Conservation (phyloP, 805 yeast genomes). For the Huiozyma sinensis region DNA sequence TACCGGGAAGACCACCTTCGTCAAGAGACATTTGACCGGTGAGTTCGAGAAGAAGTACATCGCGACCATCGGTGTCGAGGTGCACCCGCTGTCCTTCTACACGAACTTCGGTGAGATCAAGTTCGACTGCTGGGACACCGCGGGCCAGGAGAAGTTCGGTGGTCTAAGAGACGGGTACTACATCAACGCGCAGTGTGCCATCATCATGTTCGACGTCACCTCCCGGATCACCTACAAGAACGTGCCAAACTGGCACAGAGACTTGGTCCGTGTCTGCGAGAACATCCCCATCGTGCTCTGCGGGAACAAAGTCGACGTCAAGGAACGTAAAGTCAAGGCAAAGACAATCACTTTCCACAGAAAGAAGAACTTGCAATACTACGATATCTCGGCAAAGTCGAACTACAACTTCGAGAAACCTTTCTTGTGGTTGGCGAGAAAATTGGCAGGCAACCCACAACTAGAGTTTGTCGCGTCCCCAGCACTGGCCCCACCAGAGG, state of each 20-base stretch:
- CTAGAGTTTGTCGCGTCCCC: slow-evolving; percentile 98
- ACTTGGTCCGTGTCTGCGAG: slow-evolving; percentile 98
- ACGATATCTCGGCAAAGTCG: slow-evolving; percentile 98
- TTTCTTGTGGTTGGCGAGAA: slow-evolving; percentile 99
- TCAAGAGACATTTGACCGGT: slow-evolving; percentile 98
- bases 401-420: slow-evolving; percentile 99
- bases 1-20: slow-evolving; percentile 99
- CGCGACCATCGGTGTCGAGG: slow-evolving; percentile 99
- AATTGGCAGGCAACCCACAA: slow-evolving; percentile 95
- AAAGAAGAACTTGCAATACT: slow-evolving; percentile 98
- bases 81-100: slow-evolving; percentile 95
- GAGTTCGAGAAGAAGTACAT: slow-evolving; percentile 98
- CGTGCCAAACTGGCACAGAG: slow-evolving; percentile 99
- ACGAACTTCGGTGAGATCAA: slow-evolving; percentile 98
- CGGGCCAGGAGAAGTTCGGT: slow-evolving; percentile 99
- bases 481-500: slow-evolving; percentile 99
- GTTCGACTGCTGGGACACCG: slow-evolving; percentile 99
- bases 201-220: slow-evolving; percentile 99
- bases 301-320: slow-evolving; percentile 99
- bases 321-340: slow-evolving; percentile 99
- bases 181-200: slow-evolving; percentile 99
- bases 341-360: slow-evolving; percentile 99
- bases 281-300: slow-evolving; percentile 97
- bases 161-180: slow-evolving; percentile 99
- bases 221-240: slow-evolving; percentile 98